Conservation (phyloP, 495 filamentous ascomycete genomes). For the Aspergillus homomorphus region DNA sequence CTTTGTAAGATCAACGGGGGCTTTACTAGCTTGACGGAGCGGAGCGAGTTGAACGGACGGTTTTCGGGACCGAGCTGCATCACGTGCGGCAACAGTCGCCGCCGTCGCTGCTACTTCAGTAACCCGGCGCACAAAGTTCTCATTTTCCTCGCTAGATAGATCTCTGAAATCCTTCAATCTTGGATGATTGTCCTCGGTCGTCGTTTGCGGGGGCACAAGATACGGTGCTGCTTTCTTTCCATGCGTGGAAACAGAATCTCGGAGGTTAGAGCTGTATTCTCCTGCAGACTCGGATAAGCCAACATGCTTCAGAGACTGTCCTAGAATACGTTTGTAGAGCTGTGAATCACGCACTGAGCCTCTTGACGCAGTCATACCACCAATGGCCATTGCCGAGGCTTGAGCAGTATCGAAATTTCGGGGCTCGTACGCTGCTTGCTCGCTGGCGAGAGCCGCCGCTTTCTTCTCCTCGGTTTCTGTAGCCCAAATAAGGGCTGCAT, state of each 20-base stretch:
- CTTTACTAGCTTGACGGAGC: slow-evolving; percentile 28
- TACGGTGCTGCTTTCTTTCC: slow-evolving; percentile 52
- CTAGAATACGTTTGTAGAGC: slow-evolving; percentile 89
- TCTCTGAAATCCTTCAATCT: slow-evolving; percentile 46
- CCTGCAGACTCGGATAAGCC: slow-evolving; percentile 56
- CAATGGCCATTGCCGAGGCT: slow-evolving; percentile 30
- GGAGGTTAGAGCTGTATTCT: slow-evolving; percentile 42
- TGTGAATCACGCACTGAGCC: slow-evolving; percentile 72
- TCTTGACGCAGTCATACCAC: slow-evolving; percentile 20
- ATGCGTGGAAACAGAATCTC: slow-evolving; percentile 17
- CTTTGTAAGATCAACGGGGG: slow-evolving; percentile 28
- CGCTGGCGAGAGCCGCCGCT: slow-evolving; percentile 37
- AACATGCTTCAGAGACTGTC: slow-evolving; percentile 79
- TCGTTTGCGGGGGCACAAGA: slow-evolving; percentile 60
- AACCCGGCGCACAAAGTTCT: slow-evolving; percentile 72
- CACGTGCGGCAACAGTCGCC: slow-evolving; percentile 81
- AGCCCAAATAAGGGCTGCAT: slow-evolving; percentile 97
- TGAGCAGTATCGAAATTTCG: slow-evolving; percentile 34
- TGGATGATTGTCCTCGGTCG: slow-evolving; percentile 19
- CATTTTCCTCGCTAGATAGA: slow-evolving; percentile 75
- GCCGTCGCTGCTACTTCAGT: slow-evolving; percentile 91
- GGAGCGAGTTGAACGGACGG: slow-evolving; percentile 34
- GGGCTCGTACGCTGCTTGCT: slow-evolving; percentile 42
- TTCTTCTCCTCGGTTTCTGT: slow-evolving; percentile 84
- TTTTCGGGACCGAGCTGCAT: slow-evolving; percentile 58